Percentiles rank a stretch among this genome's conserved stretches.
Evolutionary conservation across 2,329 filamentous ascomycete species (phyloP).

Genomic region (Trichoderma afroharzianum): DNA sequence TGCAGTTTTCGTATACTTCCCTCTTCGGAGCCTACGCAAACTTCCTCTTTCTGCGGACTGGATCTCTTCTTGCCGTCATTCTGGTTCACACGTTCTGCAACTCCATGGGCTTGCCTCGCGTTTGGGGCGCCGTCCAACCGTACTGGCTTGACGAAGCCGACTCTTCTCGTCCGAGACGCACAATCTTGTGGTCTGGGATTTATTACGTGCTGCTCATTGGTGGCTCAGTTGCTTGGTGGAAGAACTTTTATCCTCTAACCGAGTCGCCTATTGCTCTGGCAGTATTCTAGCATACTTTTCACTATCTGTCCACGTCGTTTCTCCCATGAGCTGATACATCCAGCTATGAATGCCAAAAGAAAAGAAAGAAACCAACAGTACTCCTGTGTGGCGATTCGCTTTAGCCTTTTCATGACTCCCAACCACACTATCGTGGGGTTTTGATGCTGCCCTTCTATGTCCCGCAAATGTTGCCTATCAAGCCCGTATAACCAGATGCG

Average conservation of each 20-base stretch:
- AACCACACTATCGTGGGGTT: neutral
- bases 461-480: neutral
- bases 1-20: conserved; percentile 88
- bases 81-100: conserved; percentile 88
- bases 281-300: conserved; percentile 26
- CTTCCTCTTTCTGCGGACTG: conserved; percentile 82
- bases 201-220: conserved; percentile 76
- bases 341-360: neutral
- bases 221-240: conserved; percentile 70
- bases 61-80: conserved; percentile 72
- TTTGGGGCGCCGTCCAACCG: conserved; percentile 74
- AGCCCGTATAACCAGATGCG: neutral
- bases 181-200: conserved; percentile 61
- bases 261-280: conserved; percentile 38
- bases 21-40: conserved; percentile 91
- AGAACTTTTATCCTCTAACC: conserved; percentile 68
- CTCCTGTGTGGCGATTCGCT: neutral
- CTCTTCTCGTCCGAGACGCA: conserved; percentile 23
- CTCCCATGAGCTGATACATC: neutral
- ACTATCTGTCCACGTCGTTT: neutral
- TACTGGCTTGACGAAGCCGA: conserved; percentile 34
- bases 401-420: neutral
- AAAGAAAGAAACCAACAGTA: neutral
- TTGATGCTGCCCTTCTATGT: neutral
- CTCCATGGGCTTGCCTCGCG: conserved; percentile 78